Evolutionary conservation across 2,329 filamentous ascomycete genomes (phyloP), one percentile per base, ranked within the genome.

Genomic region (Xylariaceae sp.): DNA sequence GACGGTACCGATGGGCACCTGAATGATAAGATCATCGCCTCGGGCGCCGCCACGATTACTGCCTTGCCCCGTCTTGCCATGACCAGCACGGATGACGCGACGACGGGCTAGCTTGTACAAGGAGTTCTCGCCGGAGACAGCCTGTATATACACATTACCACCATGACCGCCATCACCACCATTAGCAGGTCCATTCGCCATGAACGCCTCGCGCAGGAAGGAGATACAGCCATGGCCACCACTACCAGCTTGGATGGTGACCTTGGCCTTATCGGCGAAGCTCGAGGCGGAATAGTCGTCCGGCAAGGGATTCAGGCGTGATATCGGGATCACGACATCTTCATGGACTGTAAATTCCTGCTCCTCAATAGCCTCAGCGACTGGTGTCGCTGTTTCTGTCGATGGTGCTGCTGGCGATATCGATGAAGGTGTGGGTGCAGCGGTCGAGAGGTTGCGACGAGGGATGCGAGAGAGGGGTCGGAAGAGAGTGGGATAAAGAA

Each of bases 221-320:
- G 94, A 94, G 54, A 97, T 90, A 71, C 94, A 99, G 64, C 94
- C 94, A 70, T 94, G 87, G 7, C 94, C 94, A 30, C 94, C 94
- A 1, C 80, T 76, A 7, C 94, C 94, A 15, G 92, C 89, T 67
- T 88, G 82, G 2, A 97, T 75, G 0, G 84, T 89, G 34, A 97
- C 75, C 6, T 84, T 84, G 57, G 92, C 92, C 72, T 90, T 88
- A 75, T 99, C 94, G 58, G 90, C 87, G 71, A 99, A 99, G 50
- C 87, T 88, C 3, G 90, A 85, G 37, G 87, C 80, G 13, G 89
- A 83, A 75, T 95, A 97, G 74, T 96, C 91, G 69, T 91, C 88
- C 0, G 92, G 91, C 0, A 83, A 72, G 2, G 93, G 93, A 72
- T 96, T 89, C 17, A 97, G 82, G 64, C 87, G 88, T 4, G 84